Evolutionary conservation across 164 flowering plant genomes (phyloP).

Genomic region (Macadamia tetraphylla): DNA sequence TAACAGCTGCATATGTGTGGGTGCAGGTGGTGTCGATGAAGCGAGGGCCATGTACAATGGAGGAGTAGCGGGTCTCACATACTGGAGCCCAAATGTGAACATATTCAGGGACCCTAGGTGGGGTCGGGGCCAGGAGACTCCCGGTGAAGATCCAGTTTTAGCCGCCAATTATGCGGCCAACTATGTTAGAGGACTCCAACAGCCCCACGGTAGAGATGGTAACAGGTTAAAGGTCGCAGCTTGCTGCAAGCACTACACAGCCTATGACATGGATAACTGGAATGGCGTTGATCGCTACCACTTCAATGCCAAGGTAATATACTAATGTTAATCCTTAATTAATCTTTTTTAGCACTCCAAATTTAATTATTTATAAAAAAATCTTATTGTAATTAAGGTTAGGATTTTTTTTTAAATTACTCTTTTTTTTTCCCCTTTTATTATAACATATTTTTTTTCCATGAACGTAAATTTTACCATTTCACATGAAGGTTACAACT

Average conservation of each 20-base stretch:
- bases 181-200: slow-evolving; percentile 73
- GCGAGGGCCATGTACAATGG: slow-evolving; percentile 94
- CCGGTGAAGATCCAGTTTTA: slow-evolving; percentile 84
- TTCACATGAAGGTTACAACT: too few relatives aligned
- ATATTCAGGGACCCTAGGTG: slow-evolving; percentile 89
- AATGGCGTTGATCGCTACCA: slow-evolving; percentile 80
- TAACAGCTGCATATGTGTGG: background rate
- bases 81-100: slow-evolving; percentile 94
- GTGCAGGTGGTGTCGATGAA: slow-evolving; percentile 87
- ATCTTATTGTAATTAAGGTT: too few relatives aligned
- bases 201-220: slow-evolving; percentile 35
- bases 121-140: slow-evolving; percentile 99
- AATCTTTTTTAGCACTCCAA: too few relatives aligned
- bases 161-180: slow-evolving; percentile 69
- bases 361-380: too few relatives aligned
- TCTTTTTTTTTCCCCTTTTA: too few relatives aligned
- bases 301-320: slow-evolving; percentile 71
- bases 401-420: too few relatives aligned
- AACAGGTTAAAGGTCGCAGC: slow-evolving; percentile 80
- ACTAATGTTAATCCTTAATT: too few relatives aligned
- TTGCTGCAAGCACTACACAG: slow-evolving; percentile 91
- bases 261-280: slow-evolving; percentile 95
- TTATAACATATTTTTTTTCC: too few relatives aligned
- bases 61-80: slow-evolving; percentile 74
- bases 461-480: too few relatives aligned